These are phyloP conservation scores for Arthrinium puccinioides DNA, from an alignment of 2,329 filamentous ascomycete species.

Conservation along the genomic window DNA sequence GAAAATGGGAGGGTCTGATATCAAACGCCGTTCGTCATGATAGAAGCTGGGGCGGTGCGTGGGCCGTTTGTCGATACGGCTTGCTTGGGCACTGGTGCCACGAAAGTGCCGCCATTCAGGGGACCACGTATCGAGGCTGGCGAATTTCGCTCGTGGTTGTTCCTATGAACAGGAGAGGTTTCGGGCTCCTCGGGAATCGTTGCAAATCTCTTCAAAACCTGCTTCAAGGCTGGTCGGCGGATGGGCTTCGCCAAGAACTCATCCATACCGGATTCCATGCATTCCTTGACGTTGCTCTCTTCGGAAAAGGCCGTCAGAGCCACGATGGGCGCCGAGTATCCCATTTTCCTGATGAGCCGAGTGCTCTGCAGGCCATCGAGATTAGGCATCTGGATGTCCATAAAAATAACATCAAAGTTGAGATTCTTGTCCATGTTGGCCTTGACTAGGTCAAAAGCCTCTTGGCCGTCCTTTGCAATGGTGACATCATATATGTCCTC, in stretches of 20 bases:
- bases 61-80: not conserved
- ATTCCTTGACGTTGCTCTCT: slow-evolving; percentile 80
- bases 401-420: slow-evolving; percentile 83
- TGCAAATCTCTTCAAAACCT: slow-evolving; percentile 76
- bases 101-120: too few species aligned
- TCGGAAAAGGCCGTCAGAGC: slow-evolving; percentile 86
- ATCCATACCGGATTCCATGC: slow-evolving; percentile 86
- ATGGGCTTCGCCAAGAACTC: slow-evolving; percentile 78
- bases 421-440: slow-evolving; percentile 67
- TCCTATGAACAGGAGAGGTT: slow-evolving; percentile 25
- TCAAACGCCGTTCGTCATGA: not conserved
- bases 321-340: slow-evolving; percentile 82
- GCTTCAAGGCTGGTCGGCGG: slow-evolving; percentile 74
- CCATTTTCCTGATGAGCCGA: slow-evolving; percentile 74
- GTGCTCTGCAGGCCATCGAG: slow-evolving; percentile 85
- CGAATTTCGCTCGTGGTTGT: slow-evolving; percentile 3
- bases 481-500: slow-evolving; percentile 83
- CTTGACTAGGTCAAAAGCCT: slow-evolving; percentile 82
- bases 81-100: not conserved
- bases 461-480: slow-evolving; percentile 78
- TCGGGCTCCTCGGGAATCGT: slow-evolving; percentile 70
- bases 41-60: not conserved
- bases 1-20: not conserved
- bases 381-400: slow-evolving; percentile 96
- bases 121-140: not conserved